Evolutionary conservation across 2,329 filamentous ascomycete species (phyloP).

Genomic region (Colletotrichum orbiculare): DNA sequence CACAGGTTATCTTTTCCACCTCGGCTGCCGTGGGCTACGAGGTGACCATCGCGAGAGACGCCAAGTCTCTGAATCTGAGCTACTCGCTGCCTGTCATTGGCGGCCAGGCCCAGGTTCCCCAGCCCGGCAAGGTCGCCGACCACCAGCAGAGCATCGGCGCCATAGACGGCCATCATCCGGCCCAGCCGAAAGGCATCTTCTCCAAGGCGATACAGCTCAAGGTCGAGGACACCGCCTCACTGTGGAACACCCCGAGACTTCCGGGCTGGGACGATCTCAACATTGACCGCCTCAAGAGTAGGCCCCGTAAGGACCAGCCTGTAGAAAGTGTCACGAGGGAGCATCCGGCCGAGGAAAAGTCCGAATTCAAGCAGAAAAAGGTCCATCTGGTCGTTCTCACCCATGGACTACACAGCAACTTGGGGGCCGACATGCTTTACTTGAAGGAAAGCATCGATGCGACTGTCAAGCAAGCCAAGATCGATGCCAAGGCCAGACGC

Average conservation of each 20-base stretch:
- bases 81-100: conserved; percentile 58
- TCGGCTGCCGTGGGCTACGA: conserved; percentile 91
- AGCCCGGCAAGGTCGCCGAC: conserved; percentile 80
- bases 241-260: conserved; percentile 93
- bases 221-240: conserved; percentile 86
- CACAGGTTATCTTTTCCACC: conserved; percentile 92
- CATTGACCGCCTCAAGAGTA: conserved; percentile 42
- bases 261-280: conserved; percentile 70
- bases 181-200: conserved; percentile 81
- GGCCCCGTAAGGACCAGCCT: conserved; percentile 44
- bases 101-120: conserved; percentile 59
- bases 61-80: conserved; percentile 80
- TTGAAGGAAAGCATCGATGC: conserved; percentile 97
- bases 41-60: conserved; percentile 84
- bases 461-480: conserved; percentile 78
- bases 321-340: conserved; percentile 47
- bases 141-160: conserved; percentile 73
- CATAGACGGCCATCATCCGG: conserved; percentile 68
- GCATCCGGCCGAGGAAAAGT: conserved; percentile 39
- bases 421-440: conserved; percentile 96
- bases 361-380: conserved; percentile 73
- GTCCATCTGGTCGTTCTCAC: conserved; percentile 93
- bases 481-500: conserved; percentile 73
- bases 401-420: conserved; percentile 94
- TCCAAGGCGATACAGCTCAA: conserved; percentile 82